These are phyloP conservation scores for Gracilaria gracilis DNA, from an alignment of 23 red algal genomes.

Conservation along the genomic window DNA sequence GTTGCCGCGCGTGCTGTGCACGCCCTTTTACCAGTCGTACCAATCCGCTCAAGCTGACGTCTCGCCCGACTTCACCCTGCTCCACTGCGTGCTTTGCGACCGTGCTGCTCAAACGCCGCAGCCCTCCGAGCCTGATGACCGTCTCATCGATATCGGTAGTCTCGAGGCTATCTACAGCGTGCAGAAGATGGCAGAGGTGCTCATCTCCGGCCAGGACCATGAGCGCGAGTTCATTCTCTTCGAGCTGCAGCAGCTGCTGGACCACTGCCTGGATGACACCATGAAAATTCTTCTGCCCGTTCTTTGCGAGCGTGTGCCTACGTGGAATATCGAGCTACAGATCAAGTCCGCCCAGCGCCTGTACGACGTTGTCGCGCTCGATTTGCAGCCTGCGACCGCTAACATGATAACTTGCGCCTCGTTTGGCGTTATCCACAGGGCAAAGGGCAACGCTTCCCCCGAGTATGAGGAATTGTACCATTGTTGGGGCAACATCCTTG, in stretches of 20 bases:
- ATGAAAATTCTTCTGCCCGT: constrained; percentile 85
- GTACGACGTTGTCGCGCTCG: constrained; percentile 65
- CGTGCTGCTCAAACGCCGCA: constrained; percentile 3
- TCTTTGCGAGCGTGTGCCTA: constrained; percentile 67
- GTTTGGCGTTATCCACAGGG: constrained; percentile 60
- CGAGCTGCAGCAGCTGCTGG: constrained; percentile 87
- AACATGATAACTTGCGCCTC: constrained; percentile 74
- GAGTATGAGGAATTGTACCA: constrained; percentile 67
- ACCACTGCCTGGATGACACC: constrained; percentile 84
- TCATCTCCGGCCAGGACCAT: constrained; percentile 67
- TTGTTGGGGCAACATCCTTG: constrained; percentile 72
- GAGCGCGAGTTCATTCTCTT: constrained; percentile 86
- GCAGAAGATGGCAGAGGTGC: constrained; percentile 85
- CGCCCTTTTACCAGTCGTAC: constrained; percentile 12
- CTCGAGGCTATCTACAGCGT: constrained; percentile 82
- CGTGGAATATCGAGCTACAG: constrained; percentile 81
- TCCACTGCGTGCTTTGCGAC: constrained; percentile 9
- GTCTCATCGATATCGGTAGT: constrained; percentile 47
- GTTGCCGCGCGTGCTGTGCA: constrained; percentile 11
- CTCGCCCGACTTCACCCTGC: neutral
- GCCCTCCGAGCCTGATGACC: constrained; percentile 54
- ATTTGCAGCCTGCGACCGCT: constrained; percentile 59
- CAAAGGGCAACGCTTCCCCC: constrained; percentile 47
- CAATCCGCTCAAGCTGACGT: neutral
- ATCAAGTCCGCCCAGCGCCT: constrained; percentile 80